Percentiles rank a stretch among this genome's conserved stretches.
Conservation (phyloP, 2,329 filamentous ascomycete species). For the Fusarium nanum region DNA sequence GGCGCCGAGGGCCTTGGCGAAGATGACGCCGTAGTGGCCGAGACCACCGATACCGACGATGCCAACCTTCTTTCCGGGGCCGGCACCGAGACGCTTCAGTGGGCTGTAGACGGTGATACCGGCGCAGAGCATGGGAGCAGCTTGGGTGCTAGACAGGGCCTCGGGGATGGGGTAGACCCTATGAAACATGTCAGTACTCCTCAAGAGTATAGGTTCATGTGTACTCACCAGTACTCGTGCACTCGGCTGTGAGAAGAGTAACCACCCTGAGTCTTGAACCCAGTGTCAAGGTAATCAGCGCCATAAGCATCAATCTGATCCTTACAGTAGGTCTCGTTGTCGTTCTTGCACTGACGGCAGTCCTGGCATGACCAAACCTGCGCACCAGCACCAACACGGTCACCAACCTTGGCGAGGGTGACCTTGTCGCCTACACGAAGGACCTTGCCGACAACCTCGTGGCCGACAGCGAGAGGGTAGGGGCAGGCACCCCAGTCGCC, state of each 20-base stretch:
- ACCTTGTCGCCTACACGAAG: slow-evolving; percentile 70
- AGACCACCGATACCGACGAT: slow-evolving; percentile 79
- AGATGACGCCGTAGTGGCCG: slow-evolving; percentile 77
- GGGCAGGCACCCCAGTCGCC: slow-evolving; percentile 74
- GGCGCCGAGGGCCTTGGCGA: slow-evolving; percentile 74
- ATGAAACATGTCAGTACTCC: slow-evolving; percentile 14
- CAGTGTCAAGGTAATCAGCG: slow-evolving; percentile 61
- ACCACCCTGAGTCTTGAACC: slow-evolving; percentile 70
- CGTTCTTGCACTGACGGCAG: slow-evolving; percentile 55
- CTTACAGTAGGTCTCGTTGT: slow-evolving; percentile 57
- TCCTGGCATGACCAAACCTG: slow-evolving; percentile 65
- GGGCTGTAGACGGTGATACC: slow-evolving; percentile 85
- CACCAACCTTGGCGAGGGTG: slow-evolving; percentile 63
- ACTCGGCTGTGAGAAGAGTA: slow-evolving; percentile 54
- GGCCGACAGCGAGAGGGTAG: slow-evolving; percentile 74
- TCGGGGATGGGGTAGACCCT: slow-evolving; percentile 81
- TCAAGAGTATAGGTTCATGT: slow-evolving; percentile 34
- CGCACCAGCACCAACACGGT: slow-evolving; percentile 70
- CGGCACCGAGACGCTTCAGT: slow-evolving; percentile 78
- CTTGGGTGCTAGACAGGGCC: slow-evolving; percentile 68
- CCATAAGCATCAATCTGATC: slow-evolving; percentile 62
- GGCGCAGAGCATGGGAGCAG: slow-evolving; percentile 86
- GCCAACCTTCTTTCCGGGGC: slow-evolving; percentile 82
- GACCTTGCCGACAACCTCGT: slow-evolving; percentile 78
- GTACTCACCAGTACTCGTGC: slow-evolving; percentile 58